phyloP scores from a whole-genome alignment of 2,329 filamentous ascomycete genomes.

The Aspergillus ustus region DNA sequence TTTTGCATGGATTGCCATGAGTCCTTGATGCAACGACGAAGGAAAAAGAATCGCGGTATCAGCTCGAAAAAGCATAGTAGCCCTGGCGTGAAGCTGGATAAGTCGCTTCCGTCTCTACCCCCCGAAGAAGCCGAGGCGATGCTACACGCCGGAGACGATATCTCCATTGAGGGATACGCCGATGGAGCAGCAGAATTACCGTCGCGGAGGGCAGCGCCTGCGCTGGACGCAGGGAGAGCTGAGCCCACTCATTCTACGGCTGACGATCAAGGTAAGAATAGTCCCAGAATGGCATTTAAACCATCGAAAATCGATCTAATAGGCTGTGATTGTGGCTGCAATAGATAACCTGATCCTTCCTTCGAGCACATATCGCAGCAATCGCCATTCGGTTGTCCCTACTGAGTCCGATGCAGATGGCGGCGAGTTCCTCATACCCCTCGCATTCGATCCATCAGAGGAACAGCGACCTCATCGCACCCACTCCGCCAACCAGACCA shows the following conservation, averaged over 20 bases:
- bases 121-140: conserved; percentile 70
- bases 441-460: conserved; percentile 73
- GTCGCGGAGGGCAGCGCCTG: conserved; percentile 28
- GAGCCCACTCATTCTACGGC: conserved; percentile 31
- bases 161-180: conserved; percentile 64
- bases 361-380: conserved; percentile 76
- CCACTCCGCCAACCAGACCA: conserved; percentile 40
- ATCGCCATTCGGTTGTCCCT: conserved; percentile 72
- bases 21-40: conserved; percentile 87
- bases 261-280: conserved; percentile 37
- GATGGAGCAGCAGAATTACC: conserved; percentile 51
- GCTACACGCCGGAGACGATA: conserved; percentile 60
- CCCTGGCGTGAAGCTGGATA: conserved; percentile 72
- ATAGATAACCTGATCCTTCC: conserved; percentile 71
- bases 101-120: conserved; percentile 88
- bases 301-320: not conserved
- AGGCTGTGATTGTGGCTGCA: no score
- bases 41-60: conserved; percentile 78
- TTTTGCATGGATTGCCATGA: conserved; percentile 99
- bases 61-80: conserved; percentile 47
- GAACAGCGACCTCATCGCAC: conserved; percentile 58
- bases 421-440: conserved; percentile 74
- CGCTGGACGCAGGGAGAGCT: conserved; percentile 29
- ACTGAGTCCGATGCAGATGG: conserved; percentile 60
- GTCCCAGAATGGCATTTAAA: not conserved